A percentile compares a stretch with the other conserved stretches of the same genome.
phyloP scores from a whole-genome alignment of 192 early-diverging fungal genomes.

The Entomortierella chlamydospora region DNA sequence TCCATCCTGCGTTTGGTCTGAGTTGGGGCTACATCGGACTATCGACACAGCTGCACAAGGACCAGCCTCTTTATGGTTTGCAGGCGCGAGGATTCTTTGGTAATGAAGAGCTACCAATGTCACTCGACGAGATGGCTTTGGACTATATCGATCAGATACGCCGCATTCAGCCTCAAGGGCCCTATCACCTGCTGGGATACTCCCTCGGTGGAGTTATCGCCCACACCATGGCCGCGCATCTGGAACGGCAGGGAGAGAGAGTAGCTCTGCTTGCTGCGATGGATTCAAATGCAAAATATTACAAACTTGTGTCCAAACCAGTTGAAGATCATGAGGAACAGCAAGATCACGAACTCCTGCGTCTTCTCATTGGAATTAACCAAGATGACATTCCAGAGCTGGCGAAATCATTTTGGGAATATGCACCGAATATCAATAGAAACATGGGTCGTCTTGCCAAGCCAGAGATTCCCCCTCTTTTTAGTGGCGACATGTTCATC shows the following conservation, averaged over 20 bases:
- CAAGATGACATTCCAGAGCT: too few species aligned
- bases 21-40: conserved; percentile 19
- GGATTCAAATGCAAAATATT: not conserved
- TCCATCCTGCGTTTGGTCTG: conserved; percentile 29
- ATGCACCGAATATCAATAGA: too few species aligned
- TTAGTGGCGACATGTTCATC: too few species aligned
- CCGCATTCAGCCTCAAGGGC: not conserved
- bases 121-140: conserved; percentile 14
- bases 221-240: not conserved
- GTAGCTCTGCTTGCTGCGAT: not conserved
- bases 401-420: too few species aligned
- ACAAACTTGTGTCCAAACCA: too few species aligned
- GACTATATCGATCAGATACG: conserved; percentile 3
- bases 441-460: too few species aligned
- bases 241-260: not conserved
- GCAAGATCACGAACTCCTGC: too few species aligned
- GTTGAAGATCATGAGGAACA: too few species aligned
- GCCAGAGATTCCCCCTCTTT: too few species aligned
- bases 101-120: not conserved
- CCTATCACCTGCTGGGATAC: not conserved
- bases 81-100: conserved; percentile 32
- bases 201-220: not conserved
- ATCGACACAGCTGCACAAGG: conserved; percentile 6
- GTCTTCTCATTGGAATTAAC: too few species aligned
- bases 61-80: conserved; percentile 33